These are phyloP conservation scores for Claviceps citrina DNA, from an alignment of 2,329 filamentous ascomycete species.

Conservation along the genomic window DNA sequence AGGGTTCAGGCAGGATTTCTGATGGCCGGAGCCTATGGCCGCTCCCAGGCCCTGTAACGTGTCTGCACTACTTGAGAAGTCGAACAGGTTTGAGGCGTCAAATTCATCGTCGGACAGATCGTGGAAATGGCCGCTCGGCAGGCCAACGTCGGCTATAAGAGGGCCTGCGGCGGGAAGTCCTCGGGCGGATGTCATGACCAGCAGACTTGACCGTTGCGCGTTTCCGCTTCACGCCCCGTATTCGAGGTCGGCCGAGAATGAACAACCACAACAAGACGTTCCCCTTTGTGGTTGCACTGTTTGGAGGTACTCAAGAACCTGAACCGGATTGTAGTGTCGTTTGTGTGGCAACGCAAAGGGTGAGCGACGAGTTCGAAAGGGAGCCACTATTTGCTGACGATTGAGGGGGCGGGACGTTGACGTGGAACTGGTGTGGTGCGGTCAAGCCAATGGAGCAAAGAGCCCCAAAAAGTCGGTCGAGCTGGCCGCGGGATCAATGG, in stretches of 20 bases:
- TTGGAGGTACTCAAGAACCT: too few relatives aligned
- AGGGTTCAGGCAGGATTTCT: constrained; percentile 19
- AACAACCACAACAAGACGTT: too few relatives aligned
- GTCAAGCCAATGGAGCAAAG: background rate
- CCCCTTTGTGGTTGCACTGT: background rate
- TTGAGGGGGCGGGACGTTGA: too few relatives aligned
- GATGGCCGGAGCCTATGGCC: constrained; percentile 16
- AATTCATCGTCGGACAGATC: constrained; percentile 24
- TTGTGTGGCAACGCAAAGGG: background rate
- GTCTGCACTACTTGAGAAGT: constrained; percentile 23
- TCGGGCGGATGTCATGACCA: constrained; percentile 22
- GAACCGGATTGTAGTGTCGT: background rate
- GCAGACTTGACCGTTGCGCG: constrained; percentile 10
- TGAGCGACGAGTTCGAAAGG: background rate
- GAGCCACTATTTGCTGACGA: background rate
- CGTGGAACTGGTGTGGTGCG: background rate
- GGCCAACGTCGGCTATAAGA: constrained; percentile 23
- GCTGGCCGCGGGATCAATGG: background rate
- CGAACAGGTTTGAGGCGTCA: constrained; percentile 18
- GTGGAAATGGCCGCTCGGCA: constrained; percentile 22
- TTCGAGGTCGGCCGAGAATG: too few relatives aligned
- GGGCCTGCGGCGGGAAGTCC: constrained; percentile 20
- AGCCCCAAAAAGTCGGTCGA: background rate
- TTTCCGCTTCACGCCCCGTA: constrained; percentile 9
- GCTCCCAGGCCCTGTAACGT: constrained; percentile 20